Evolutionary conservation across 257 asterid species (phyloP).

Genomic region (Forsythia viridissima): DNA sequence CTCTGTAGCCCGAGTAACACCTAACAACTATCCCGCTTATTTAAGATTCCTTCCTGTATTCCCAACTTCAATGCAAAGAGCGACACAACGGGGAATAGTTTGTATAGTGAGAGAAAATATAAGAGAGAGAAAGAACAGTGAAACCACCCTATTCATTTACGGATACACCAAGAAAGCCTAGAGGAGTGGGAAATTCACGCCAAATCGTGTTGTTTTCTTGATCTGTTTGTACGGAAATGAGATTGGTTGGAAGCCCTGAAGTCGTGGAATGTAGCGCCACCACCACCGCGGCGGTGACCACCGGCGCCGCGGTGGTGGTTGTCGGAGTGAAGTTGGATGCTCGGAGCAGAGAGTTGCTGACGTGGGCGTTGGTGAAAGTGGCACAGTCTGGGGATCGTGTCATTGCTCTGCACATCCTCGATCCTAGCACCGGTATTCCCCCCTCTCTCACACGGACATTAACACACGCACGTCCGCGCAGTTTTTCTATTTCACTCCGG

Average conservation of each 20-base stretch:
- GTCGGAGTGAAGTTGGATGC: conserved; percentile 80
- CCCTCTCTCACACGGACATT: neutral
- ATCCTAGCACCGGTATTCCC: conserved; percentile 59
- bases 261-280: conserved; percentile 31
- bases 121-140: conserved; percentile 14
- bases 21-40: conserved; percentile 18
- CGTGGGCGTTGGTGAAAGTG: conserved; percentile 85
- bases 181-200: conserved; percentile 6
- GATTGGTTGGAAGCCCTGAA: conserved; percentile 29
- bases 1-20: conserved; percentile 4
- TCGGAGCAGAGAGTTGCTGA: conserved; percentile 74
- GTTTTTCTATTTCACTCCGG: neutral
- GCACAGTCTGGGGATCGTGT: conserved; percentile 84
- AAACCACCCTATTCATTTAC: neutral
- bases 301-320: conserved; percentile 59
- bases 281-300: conserved; percentile 26
- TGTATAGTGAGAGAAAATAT: too few relatives aligned
- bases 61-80: conserved; percentile 1
- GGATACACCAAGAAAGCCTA: neutral
- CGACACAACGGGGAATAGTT: neutral
- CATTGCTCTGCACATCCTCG: conserved; percentile 73
- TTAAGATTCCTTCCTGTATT: neutral
- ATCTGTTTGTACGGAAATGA: conserved; percentile 37
- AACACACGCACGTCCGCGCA: neutral
- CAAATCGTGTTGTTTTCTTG: conserved; percentile 24